phyloP scores from a whole-genome alignment of 768 basidiomycete species.

The Sarcomyxa edulis region DNA sequence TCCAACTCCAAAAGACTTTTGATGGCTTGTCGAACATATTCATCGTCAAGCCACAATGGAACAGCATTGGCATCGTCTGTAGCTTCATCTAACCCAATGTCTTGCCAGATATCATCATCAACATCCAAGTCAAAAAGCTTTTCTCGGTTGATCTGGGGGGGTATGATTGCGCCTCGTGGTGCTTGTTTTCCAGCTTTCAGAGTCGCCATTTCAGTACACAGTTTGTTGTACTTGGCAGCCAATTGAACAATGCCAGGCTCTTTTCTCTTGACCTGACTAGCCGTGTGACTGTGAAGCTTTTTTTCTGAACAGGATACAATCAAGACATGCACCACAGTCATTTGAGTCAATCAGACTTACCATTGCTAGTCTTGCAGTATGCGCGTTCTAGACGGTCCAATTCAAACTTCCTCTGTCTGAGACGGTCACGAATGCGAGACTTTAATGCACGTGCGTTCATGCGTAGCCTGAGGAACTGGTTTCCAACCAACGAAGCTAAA shows the following conservation, averaged over 20 bases:
- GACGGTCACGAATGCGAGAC: slow-evolving; percentile 5
- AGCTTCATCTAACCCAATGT: slow-evolving; percentile 20
- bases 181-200: slow-evolving; percentile 16
- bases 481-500: background rate
- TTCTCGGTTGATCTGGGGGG: slow-evolving; percentile 14
- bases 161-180: slow-evolving; percentile 16
- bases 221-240: slow-evolving; percentile 20
- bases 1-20: slow-evolving; percentile 18
- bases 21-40: slow-evolving; percentile 22
- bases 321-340: background rate
- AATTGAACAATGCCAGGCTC: slow-evolving; percentile 21
- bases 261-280: slow-evolving; percentile 15
- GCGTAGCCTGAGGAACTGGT: background rate
- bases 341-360: background rate
- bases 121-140: slow-evolving; percentile 26
- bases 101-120: slow-evolving; percentile 30
- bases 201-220: slow-evolving; percentile 16
- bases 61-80: slow-evolving; percentile 9
- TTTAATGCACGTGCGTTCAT: slow-evolving; percentile 5
- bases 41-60: slow-evolving; percentile 23
- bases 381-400: slow-evolving; percentile 1
- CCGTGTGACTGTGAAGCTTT: slow-evolving; percentile 21
- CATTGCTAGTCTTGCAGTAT: background rate
- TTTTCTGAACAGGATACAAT: slow-evolving; percentile 10
- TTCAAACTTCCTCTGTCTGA: slow-evolving; percentile 8